Evolutionary conservation across 2,329 filamentous ascomycete species (phyloP), one percentile per base, ranked within the genome.

Genomic region (Dactylellina drechsleri): DNA sequence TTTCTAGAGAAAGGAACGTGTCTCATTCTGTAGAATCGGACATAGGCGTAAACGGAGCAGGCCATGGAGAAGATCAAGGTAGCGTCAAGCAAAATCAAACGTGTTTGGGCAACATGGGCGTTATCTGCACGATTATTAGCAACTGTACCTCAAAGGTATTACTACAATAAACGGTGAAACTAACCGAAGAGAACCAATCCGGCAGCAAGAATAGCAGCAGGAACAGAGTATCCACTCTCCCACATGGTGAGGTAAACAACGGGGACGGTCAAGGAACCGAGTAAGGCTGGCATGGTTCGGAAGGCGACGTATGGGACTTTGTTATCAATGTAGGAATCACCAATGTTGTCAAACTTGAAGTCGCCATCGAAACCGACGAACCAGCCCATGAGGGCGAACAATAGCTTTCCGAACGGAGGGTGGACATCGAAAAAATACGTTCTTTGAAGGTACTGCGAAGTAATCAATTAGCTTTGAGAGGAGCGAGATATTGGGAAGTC

Each of bases 391-490:
- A 97, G 88, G 79, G 93, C 95, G 82, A 98, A 98, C 59, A 99
- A 89, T 75, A 99, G 92, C 86, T 99, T 99, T 83, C 92, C 95
- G 80, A 99, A 96, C 15, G 95, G 95, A 79, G 95, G 95, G 83
- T 99, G 95, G 66, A 99, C 95, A 85, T 99, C 95, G 89, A 99
- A 99, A 87, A 99, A 99, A 85, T 98, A 99, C 77, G 93, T 97
- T 80, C 93, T 91, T 84, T 97, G 90, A 79, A 99, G 90, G 82
- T 99, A 99, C 82, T 90, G 88, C 12, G 87, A 88, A 77, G 8
- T 47, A 45, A 16, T 64, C 43, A 13, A 15, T 20, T 50, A 45
- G 31, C 10, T 36, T 36, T 7, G 31, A 5, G 31, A 36, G 2
- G 31, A 10, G 5, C 6, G 6, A 36, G 31, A 36, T 5, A 36